Base-by-base conservation (phyloP, 768 basidiomycete genomes). In the Leccinum disarticulatum region DNA sequence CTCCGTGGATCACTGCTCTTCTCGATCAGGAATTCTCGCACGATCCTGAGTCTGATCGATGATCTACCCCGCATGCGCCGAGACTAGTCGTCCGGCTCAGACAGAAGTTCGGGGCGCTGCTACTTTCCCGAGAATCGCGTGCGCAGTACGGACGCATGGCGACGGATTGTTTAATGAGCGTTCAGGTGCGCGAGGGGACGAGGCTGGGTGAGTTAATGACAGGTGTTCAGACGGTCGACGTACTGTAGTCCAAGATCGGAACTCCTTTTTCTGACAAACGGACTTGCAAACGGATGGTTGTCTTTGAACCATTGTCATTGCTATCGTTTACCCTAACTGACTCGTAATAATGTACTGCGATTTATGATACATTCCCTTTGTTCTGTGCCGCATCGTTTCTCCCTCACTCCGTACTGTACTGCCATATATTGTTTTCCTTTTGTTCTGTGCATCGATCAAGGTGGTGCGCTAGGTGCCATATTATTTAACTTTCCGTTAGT, bases 61-160 rank as follows among this genome's bases (percentile, higher is more conserved):
- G 13, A 3, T n/a, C n/a, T 13, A 15, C 6, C 13, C 33, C 47
- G 6, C 13, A 11, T 2, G 59, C 56, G 5, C 54, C 48, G 1
- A 51, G 64, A 4, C 10, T 56, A 0, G 27, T 61, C 13, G 55
- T 46, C 6, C 57, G 63, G 11, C 43, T 64, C 5, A 48, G 19
- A 6, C 58, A 61, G 15, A 19, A 46, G 1, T 66, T 66, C n/a
- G 50, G 65, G 0, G 36, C 54, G 7, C 46, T 67, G 8, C 49
- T 68, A 28, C 38, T 66, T 2, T 28, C 11, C 1, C 56, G 43
- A 4, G 2, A 53, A 6, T 25, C 36, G 4, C 47, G 36, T 4
- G 38, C 17, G 0, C 54, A 53, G n/a, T 61, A 68, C n/a, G 55
- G n/a, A 22, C 61, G 64, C 2, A 57, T 68, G 1, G 67, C 67